Base-by-base conservation (phyloP, 306 rosid species). In the Corylus avellana region DNA sequence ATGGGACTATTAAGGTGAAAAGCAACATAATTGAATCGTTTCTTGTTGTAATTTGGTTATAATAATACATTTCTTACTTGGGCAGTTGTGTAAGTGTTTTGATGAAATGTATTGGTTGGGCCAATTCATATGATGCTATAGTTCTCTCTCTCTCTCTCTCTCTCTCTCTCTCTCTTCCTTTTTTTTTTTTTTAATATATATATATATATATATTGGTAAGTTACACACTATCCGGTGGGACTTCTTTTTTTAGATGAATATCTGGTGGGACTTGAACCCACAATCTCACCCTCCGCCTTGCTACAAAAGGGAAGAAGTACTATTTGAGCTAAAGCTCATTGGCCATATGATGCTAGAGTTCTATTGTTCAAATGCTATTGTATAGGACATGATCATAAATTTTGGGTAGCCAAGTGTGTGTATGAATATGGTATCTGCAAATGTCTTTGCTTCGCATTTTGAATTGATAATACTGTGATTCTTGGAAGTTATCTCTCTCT, bases 1-100 rank as follows among this genome's bases (percentile, higher is more conserved):
- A 95, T 84, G 98, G 98, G 58, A 95, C 98, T 75, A 71, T 95
- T 49, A 95, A 95, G 97, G 98, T 95, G 55, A 48, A 72, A 83
- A 56, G 5, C 32, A 0, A 51, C 46, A 29, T 2, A 75, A 59
- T 75, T 56, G 8, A 9, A 55, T n/a, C 44, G 16, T 13, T 35
- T 66, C 71, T 66, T 59, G 22, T 35, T 49, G 47, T 59, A 20
- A 61, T 48, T 44, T 8, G 27, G 16, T 25, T 12, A 27, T 18
- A 16, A 66, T 17, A 39, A 39, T 17, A 18, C 27, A 18, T 8
- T 68, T 4, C 2, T 20, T 68, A 42, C 17, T n/a, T 5, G 20
- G 22, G 51, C 7, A 4, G 42, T 67, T 17, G 18, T 13, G 42
- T 29, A 13, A 62, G 17, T 47, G 22, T 37, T 14, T 63, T 56